A percentile compares a stretch with the other conserved stretches of the same genome.
Evolutionary conservation across 192 early-diverging fungal species (phyloP).

Genomic region (Linnemannia zychae): DNA sequence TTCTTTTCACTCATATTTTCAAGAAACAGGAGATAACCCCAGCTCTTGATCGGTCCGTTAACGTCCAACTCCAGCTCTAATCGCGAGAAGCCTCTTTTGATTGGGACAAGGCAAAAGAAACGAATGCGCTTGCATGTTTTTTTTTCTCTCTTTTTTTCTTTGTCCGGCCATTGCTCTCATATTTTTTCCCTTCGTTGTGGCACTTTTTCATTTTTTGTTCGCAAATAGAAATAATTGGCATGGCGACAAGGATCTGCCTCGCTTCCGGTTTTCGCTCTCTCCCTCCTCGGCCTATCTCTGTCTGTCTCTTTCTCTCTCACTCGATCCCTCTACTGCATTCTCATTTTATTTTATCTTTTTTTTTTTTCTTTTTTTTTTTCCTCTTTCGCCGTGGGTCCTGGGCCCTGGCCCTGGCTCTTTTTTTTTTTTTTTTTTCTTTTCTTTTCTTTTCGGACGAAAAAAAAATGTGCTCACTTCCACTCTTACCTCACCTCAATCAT

Average conservation of each 20-base stretch:
- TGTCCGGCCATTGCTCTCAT: neutral
- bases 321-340: neutral
- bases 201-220: conserved; percentile 3
- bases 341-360: neutral
- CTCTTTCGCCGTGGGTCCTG: conserved; percentile 9
- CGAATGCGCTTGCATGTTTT: neutral
- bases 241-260: conserved; percentile 8
- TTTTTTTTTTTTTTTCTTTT: neutral
- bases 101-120: neutral
- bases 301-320: neutral
- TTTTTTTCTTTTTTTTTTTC: neutral
- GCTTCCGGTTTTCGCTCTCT: neutral
- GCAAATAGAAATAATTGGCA: conserved; percentile 8
- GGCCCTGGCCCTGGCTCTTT: conserved; percentile 2
- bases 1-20: neutral
- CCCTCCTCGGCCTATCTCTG: neutral
- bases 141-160: neutral
- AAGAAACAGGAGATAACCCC: neutral
- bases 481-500: too few relatives aligned
- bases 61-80: neutral
- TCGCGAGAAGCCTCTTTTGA: neutral
- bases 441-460: neutral
- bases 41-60: neutral
- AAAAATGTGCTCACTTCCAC: too few relatives aligned
- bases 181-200: neutral